Percentiles rank a stretch among this genome's conserved stretches.
phyloP scores from a whole-genome alignment of 2,329 filamentous ascomycete species.

The Xylariaceae sp. region DNA sequence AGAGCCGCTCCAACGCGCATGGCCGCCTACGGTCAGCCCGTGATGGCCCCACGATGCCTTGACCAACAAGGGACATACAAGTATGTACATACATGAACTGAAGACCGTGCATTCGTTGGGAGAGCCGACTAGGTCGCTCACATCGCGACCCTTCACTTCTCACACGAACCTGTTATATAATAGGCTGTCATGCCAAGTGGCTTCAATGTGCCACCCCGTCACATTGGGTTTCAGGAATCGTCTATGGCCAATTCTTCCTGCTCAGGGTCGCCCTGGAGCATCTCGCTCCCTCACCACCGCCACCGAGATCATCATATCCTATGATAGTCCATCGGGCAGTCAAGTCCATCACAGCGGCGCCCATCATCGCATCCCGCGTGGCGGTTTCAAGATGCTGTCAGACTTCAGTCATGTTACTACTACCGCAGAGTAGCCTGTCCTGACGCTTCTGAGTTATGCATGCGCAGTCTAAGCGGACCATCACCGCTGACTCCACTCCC shows the following conservation, averaged over 20 bases:
- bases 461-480: too few species aligned
- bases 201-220: not conserved
- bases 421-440: not conserved
- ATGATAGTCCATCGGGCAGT: not conserved
- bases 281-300: not conserved
- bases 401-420: not conserved
- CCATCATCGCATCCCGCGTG: not conserved
- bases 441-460: too few species aligned
- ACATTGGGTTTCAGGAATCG: not conserved
- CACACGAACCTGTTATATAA: not conserved
- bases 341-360: not conserved
- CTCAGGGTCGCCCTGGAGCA: not conserved
- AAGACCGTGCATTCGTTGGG: not conserved
- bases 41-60: not conserved
- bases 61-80: not conserved
- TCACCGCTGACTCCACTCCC: too few species aligned
- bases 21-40: conserved; percentile 9
- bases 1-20: conserved; percentile 10
- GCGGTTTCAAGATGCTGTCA: not conserved
- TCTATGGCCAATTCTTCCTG: not conserved
- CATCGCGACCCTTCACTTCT: conserved; percentile 8
- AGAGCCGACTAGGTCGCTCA: conserved; percentile 3
- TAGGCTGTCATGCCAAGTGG: conserved; percentile 1
- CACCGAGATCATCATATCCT: not conserved
- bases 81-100: too few species aligned